Percentiles rank a stretch among this genome's conserved stretches.
Conservation (phyloP, 345 rosid species). For the Eutrema yunnanense region DNA sequence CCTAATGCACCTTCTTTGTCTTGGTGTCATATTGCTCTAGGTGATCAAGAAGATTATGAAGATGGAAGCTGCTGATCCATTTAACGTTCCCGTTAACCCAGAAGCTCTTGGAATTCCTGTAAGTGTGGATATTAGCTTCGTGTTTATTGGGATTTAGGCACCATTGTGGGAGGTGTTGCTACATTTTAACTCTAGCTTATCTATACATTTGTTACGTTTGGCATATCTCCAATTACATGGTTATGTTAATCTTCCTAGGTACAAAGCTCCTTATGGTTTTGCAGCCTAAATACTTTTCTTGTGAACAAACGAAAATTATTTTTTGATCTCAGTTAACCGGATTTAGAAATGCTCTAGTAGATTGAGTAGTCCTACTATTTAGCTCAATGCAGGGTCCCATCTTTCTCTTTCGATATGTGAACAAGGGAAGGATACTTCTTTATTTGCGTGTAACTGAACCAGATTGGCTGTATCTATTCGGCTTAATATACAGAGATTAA, state of each 20-base stretch:
- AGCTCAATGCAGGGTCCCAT: not conserved
- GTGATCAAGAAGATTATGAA: constrained; percentile 94
- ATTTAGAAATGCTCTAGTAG: not conserved
- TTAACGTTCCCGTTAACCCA: constrained; percentile 86
- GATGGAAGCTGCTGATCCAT: constrained; percentile 99
- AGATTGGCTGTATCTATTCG: not conserved
- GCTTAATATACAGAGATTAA: not conserved
- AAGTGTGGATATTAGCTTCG: constrained; percentile 26
- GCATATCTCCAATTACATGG: not conserved
- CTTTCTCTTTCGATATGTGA: not conserved
- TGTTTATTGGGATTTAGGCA: not conserved
- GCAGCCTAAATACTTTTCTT: not conserved
- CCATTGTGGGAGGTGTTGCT: not conserved
- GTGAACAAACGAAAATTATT: not conserved
- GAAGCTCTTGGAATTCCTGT: constrained; percentile 97
- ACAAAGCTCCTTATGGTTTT: not conserved
- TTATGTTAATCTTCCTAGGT: not conserved
- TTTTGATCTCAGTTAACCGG: not conserved
- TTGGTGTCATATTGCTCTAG: constrained; percentile 22
- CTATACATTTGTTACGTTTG: not conserved
- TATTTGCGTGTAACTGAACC: not conserved
- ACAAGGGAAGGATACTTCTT: not conserved
- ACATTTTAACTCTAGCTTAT: not conserved
- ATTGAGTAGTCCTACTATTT: not conserved
- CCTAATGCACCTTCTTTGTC: not conserved